phyloP scores from a whole-genome alignment of 2,329 filamentous ascomycete genomes.

The Curvularia sp. region DNA sequence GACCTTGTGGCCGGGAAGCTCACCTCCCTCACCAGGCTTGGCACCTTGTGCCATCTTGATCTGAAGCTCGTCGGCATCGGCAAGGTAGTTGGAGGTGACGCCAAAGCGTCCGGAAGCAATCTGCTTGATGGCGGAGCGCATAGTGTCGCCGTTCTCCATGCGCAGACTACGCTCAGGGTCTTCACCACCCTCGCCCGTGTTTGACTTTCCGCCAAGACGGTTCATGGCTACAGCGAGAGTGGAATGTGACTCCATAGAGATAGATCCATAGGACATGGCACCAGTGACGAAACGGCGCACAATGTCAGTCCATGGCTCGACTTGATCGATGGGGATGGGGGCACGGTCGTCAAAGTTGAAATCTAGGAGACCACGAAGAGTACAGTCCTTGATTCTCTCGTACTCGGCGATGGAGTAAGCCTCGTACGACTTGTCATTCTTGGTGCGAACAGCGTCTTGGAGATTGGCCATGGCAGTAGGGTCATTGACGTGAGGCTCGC shows the following conservation, averaged over 20 bases:
- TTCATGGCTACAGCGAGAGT: constrained; percentile 97
- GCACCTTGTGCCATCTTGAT: constrained; percentile 99
- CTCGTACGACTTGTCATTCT: constrained; percentile 99
- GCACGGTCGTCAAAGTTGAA: constrained; percentile 91
- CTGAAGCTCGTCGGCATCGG: constrained; percentile 93
- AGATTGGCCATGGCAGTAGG: constrained; percentile 95
- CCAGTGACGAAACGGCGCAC: constrained; percentile 95
- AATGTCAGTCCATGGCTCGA: constrained; percentile 98
- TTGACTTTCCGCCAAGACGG: constrained; percentile 92
- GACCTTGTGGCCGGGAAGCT: constrained; percentile 96
- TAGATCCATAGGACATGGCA: constrained; percentile 98
- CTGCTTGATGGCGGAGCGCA: constrained; percentile 97
- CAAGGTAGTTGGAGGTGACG: constrained; percentile 92
- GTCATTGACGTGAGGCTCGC: constrained; percentile 94
- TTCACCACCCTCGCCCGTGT: constrained; percentile 97
- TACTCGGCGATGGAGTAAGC: constrained; percentile 93
- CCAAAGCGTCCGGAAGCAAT: constrained; percentile 95
- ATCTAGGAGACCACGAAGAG: constrained; percentile 89
- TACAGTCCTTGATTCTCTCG: constrained; percentile 96
- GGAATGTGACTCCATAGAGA: constrained; percentile 98
- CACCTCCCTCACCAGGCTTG: constrained; percentile 96
- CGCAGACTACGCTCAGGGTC: constrained; percentile 88
- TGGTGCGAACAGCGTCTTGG: constrained; percentile 92
- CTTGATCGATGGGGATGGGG: constrained; percentile 91
- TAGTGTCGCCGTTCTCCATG: constrained; percentile 91